phyloP scores from a whole-genome alignment of 306 rosid species.

The Acmispon strigosus region DNA sequence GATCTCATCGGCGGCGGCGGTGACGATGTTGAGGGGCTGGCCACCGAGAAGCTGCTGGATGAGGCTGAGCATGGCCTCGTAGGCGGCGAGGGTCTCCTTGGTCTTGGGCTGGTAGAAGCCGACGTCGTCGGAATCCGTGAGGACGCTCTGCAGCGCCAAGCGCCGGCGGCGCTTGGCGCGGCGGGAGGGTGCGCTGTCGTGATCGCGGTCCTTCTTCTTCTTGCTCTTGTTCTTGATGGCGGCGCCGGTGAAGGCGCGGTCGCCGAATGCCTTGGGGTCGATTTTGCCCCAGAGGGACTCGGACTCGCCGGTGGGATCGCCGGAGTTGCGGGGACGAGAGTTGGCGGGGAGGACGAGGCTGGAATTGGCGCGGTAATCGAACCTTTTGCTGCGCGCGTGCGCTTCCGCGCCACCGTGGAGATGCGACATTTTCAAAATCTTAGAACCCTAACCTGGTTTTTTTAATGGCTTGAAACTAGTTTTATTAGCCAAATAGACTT shows the following conservation, averaged over 20 bases:
- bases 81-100: constrained; percentile 85
- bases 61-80: constrained; percentile 88
- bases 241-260: constrained; percentile 58
- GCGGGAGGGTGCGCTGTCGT: constrained; percentile 12
- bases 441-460: constrained; percentile 10
- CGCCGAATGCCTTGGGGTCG: constrained; percentile 77
- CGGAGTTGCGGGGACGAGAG: constrained; percentile 79
- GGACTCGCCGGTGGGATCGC: constrained; percentile 92
- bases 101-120: constrained; percentile 88
- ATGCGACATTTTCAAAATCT: constrained; percentile 50
- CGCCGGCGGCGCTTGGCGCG: constrained; percentile 70
- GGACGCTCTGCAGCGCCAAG: constrained; percentile 68
- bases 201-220: constrained; percentile 71
- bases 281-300: constrained; percentile 74
- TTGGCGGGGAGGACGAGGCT: constrained; percentile 80
- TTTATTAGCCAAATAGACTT: no score
- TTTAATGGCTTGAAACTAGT: no score
- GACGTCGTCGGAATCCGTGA: constrained; percentile 64
- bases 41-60: constrained; percentile 88
- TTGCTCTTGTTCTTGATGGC: constrained; percentile 49
- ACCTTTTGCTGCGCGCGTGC: constrained; percentile 87
- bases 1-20: constrained; percentile 85
- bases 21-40: constrained; percentile 69
- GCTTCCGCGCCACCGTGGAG: constrained; percentile 96
- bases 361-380: constrained; percentile 83